These are phyloP conservation scores for Penicillium sp. DNA, from an alignment of 2,329 filamentous ascomycete species.

Conservation along the genomic window DNA sequence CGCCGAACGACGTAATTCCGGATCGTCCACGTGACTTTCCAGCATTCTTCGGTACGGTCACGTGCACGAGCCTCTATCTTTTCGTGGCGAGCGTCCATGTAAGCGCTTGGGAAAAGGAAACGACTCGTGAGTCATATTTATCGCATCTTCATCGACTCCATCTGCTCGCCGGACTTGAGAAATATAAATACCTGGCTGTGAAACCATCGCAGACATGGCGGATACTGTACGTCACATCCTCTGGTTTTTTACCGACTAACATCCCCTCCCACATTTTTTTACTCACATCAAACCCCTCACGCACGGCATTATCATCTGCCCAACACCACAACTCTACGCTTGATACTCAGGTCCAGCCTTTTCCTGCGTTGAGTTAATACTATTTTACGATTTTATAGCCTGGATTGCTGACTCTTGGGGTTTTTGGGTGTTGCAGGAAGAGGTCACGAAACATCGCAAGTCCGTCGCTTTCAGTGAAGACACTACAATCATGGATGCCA, in stretches of 20 bases:
- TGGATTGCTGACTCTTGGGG: constrained; percentile 24
- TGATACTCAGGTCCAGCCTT: background rate
- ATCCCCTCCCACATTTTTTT: constrained; percentile 34
- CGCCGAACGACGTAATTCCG: constrained; percentile 9
- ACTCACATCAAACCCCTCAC: constrained; percentile 16
- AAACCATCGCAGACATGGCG: constrained; percentile 28
- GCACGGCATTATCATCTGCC: background rate
- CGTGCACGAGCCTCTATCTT: background rate
- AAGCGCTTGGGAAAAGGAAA: background rate
- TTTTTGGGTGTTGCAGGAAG: constrained; percentile 35
- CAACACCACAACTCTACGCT: background rate
- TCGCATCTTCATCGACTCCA: background rate
- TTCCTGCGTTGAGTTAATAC: background rate
- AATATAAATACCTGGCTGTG: background rate
- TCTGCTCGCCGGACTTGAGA: background rate
- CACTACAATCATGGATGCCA: constrained; percentile 79
- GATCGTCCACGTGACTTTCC: constrained; percentile 3
- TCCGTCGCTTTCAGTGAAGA: constrained; percentile 91
- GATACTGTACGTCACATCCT: constrained; percentile 39
- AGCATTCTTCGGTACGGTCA: background rate
- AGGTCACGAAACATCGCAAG: constrained; percentile 69
- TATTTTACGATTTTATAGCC: constrained; percentile 9
- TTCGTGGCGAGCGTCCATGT: constrained; percentile 7
- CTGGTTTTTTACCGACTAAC: constrained; percentile 32
- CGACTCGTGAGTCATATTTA: background rate